Conservation (phyloP, 1,284 basidiomycete genomes). For the Coniferiporia weirii region DNA sequence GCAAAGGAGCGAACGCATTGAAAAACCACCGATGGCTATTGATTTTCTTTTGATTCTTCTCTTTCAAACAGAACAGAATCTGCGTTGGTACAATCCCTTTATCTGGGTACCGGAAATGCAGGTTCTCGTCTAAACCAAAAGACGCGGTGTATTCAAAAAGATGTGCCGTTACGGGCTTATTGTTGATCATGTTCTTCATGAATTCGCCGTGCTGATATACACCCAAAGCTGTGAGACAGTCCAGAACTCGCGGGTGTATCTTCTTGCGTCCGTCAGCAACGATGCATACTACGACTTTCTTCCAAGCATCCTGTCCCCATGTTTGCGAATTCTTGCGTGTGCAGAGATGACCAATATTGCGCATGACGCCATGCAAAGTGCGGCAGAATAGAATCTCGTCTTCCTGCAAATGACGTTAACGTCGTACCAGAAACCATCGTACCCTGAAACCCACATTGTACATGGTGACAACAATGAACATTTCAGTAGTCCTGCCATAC, state of each 20-base stretch:
- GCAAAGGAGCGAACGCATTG: conserved; percentile 76
- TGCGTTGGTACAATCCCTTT: conserved; percentile 93
- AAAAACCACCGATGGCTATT: conserved; percentile 96
- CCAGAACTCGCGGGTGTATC: conserved; percentile 89
- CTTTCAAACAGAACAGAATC: conserved; percentile 91
- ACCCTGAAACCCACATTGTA: conserved; percentile 61
- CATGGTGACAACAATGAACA: conserved; percentile 96
- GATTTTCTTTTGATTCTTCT: conserved; percentile 94
- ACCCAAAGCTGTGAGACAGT: conserved; percentile 80
- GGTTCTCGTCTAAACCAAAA: conserved; percentile 81
- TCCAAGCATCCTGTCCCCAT: conserved; percentile 97
- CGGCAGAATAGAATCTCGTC: conserved; percentile 91
- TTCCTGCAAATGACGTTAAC: conserved; percentile 54
- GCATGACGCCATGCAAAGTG: conserved; percentile 95
- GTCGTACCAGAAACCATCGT: not conserved
- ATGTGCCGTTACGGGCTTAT: conserved; percentile 87
- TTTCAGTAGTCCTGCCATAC: conserved; percentile 77
- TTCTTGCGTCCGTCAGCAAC: conserved; percentile 93
- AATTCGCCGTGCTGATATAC: conserved; percentile 75
- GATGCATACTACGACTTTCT: conserved; percentile 96
- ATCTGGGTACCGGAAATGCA: conserved; percentile 93
- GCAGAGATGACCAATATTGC: conserved; percentile 86
- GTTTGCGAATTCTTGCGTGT: conserved; percentile 90
- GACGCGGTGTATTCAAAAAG: conserved; percentile 95
- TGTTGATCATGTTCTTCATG: conserved; percentile 89